Evolutionary conservation across 225 moss, liverwort and hornwort species (phyloP).

Genomic region (Neckera pumila): DNA sequence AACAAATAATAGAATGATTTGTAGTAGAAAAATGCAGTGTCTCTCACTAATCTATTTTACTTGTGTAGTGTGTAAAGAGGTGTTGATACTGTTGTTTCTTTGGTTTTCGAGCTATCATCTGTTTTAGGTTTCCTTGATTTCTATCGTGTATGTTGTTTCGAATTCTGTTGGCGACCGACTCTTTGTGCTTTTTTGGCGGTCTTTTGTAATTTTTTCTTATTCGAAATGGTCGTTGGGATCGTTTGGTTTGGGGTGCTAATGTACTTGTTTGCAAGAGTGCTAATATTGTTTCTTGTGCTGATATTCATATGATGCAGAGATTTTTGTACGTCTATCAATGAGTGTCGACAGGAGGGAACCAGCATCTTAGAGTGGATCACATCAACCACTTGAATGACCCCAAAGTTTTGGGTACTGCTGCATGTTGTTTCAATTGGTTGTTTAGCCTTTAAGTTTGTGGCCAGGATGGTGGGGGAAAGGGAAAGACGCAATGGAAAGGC

Average conservation of each 20-base stretch:
- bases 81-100: neutral
- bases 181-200: neutral
- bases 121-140: neutral
- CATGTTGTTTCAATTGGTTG: neutral
- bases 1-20: neutral
- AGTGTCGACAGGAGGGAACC: slow-evolving; percentile 12
- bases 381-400: neutral
- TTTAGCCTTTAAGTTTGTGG: neutral
- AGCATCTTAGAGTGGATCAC: neutral
- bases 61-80: neutral
- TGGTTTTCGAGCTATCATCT: neutral
- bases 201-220: neutral
- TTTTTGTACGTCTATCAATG: slow-evolving; percentile 1
- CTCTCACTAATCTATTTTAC: neutral
- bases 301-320: neutral
- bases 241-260: neutral
- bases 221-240: neutral
- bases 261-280: neutral
- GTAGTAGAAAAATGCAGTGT: neutral
- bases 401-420: neutral
- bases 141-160: neutral
- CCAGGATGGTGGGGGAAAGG: slow-evolving; percentile 1
- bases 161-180: neutral
- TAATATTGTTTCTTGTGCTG: neutral
- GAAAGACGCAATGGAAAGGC: neutral